A percentile compares a stretch with the other conserved stretches of the same genome.
Conservation (phyloP, 805 yeast species). For the Hanseniaspora mollemarum region DNA sequence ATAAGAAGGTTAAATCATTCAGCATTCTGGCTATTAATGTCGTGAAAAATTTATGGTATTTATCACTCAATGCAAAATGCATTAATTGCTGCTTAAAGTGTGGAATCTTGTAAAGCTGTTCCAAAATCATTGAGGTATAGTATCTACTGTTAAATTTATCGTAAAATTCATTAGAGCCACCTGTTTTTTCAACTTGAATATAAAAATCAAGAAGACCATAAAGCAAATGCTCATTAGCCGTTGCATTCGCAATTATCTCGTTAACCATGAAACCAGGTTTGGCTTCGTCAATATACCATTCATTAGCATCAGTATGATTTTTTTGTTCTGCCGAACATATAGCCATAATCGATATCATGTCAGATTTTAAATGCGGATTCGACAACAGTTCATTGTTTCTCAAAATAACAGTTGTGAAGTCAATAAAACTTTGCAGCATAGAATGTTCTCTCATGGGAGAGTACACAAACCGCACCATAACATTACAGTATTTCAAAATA, state of each 20-base stretch:
- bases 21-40: slow-evolving; percentile 88
- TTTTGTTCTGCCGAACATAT: slow-evolving; percentile 53
- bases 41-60: slow-evolving; percentile 63
- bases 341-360: slow-evolving; percentile 68
- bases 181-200: slow-evolving; percentile 91
- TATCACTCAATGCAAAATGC: slow-evolving; percentile 49
- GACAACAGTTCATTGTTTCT: slow-evolving; percentile 78
- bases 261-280: slow-evolving; percentile 61
- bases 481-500: slow-evolving; percentile 56
- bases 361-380: slow-evolving; percentile 86
- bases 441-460: slow-evolving; percentile 47
- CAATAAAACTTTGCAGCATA: slow-evolving; percentile 49
- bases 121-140: slow-evolving; percentile 71
- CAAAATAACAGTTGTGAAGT: slow-evolving; percentile 60
- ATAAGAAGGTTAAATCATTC: slow-evolving; percentile 81
- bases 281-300: slow-evolving; percentile 19
- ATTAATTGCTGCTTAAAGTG: slow-evolving; percentile 58
- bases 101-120: slow-evolving; percentile 69
- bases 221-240: slow-evolving; percentile 54
- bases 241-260: slow-evolving; percentile 50
- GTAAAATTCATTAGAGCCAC: slow-evolving; percentile 86
- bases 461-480: slow-evolving; percentile 43
- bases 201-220: slow-evolving; percentile 81
- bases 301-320: slow-evolving; percentile 1
- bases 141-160: slow-evolving; percentile 89